Conservation (phyloP, 108 stramenopile genomes). For the Nannochloropsis gaditana region DNA sequence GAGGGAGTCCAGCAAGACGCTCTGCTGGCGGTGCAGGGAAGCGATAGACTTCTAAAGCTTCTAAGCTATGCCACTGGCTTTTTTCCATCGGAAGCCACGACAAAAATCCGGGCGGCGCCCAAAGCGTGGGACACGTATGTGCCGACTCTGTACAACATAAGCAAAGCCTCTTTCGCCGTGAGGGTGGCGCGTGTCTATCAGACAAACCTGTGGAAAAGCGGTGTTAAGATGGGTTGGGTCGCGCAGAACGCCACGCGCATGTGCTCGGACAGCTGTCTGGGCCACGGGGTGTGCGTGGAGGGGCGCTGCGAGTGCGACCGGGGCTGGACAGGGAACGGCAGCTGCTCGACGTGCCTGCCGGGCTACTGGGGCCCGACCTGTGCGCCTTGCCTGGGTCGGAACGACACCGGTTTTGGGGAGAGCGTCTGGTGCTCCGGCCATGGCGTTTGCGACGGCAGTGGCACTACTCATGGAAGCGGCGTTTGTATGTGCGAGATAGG, state of each 20-base stretch:
- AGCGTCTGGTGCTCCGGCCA: background rate
- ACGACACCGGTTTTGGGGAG: background rate
- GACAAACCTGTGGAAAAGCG: background rate
- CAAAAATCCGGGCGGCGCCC: background rate
- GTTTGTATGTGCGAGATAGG: background rate
- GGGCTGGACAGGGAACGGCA: background rate
- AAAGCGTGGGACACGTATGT: background rate
- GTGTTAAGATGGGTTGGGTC: background rate
- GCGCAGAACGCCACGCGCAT: background rate
- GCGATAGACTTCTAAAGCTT: too few species aligned
- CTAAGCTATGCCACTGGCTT: too few species aligned
- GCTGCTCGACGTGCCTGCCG: background rate
- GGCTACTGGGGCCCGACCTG: background rate
- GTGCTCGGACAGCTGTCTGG: background rate
- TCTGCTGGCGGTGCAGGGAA: background rate
- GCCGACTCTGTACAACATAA: background rate
- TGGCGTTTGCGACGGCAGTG: background rate
- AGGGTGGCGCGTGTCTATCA: slow-evolving; percentile 3
- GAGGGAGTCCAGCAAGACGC: background rate
- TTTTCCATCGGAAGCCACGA: too few species aligned
- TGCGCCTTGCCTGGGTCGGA: background rate
- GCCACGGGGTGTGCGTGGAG: background rate
- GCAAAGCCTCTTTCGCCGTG: background rate
- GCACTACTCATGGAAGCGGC: background rate
- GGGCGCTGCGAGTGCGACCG: background rate